Base-by-base conservation (phyloP, 108 stramenopile genomes). In the Skeletonema tropicum region DNA sequence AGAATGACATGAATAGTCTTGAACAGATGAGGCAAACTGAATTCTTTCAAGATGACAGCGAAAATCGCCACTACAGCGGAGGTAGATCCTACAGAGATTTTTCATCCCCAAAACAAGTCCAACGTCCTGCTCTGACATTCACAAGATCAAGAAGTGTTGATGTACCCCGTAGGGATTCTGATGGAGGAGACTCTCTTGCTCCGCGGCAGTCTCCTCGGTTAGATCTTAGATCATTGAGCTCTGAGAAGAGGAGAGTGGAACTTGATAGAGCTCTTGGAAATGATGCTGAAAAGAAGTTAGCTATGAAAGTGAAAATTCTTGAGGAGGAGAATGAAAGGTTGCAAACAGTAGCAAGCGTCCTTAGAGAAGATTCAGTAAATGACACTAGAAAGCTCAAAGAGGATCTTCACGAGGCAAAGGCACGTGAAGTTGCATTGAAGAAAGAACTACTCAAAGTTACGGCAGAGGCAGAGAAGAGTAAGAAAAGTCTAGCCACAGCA, bases 191-290 rank as follows among this genome's bases (percentile, higher is more conserved):
- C 42, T 45, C 42, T 3, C 15, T 23, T 21, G 52, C 8, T 9
- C 10, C 52, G 52, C 25, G 23, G 23, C 23, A 9, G 52, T 23
- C 23, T 55, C 52, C n/a, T 55, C 52, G 7, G 52, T 2, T n/a
- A 45, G 42, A 45, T 45, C 42, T 45, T 45, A 15, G 42, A 45
- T 45, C 42, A n/a, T 45, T 14, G 42, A 39, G 42, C 8, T 33
- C 21, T 6, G 59, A 60, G 25, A 19, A 29, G 36, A 41, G 60
- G 59, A 11, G 19, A 46, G n/a, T 59, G 31, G 35, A 61, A 33
- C 19, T 57, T 60, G 25, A 45, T 32, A 26, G 46, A 68, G 55
- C 60, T 36, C 21, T 36, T 68, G 46, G 59, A 2, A 31, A 31
- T 15, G 42, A 45, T n/a, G 42, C 42, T 45, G 42, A 15, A 15